Base-by-base conservation (phyloP, 768 basidiomycete species). In the Serendipita sp. region DNA sequence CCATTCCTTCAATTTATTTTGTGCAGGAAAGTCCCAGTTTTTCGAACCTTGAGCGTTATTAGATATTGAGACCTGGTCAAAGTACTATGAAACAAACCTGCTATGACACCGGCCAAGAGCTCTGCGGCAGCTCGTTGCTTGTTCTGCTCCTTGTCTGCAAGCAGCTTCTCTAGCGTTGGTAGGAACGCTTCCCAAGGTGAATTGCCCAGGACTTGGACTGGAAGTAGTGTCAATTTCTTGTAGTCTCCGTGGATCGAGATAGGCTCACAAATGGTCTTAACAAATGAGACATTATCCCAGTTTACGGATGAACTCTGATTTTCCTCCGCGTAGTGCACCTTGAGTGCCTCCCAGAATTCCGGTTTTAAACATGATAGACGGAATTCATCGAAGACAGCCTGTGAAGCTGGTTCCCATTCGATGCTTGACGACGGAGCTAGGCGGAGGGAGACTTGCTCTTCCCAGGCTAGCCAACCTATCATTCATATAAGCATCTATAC, bases 71-170 rank as follows among this genome's bases (percentile, higher is more conserved):
- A 45, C 18, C 44, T 2, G 38, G 24, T n/a, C 7, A 44, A 65
- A 28, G n/a, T 3, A n/a, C 2, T 7, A 2, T 67, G 65, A 32
- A 3, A 62, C 71, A 62, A 70, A 81, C 86, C 86, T 67, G 80
- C 79, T 28, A 88, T 72, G n/a, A 88, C 66, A 30, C 87, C 87
- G 2, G 87, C 88, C 5, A 92, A 72, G 63, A 93, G 77, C 73
- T 96, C 92, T 3, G 90, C 90, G 7, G 89, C 85, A 2, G 89
- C 91, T 35, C 92, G 79, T 71, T 91, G 91, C 75, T 92, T 90
- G 74, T 94, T 87, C 66, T 89, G 86, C 68, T 89, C 84, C 67
- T 86, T 82, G 69, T 89, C 81, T 7, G 74, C 72, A 18, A 92
- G 75, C n/a, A 88, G 74, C 37, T 78, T 78, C 64, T 86, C 84